Evolutionary conservation across 345 rosid genomes (phyloP), one percentile per base, ranked within the genome.

Genomic region (Sisymbrium altissimum): DNA sequence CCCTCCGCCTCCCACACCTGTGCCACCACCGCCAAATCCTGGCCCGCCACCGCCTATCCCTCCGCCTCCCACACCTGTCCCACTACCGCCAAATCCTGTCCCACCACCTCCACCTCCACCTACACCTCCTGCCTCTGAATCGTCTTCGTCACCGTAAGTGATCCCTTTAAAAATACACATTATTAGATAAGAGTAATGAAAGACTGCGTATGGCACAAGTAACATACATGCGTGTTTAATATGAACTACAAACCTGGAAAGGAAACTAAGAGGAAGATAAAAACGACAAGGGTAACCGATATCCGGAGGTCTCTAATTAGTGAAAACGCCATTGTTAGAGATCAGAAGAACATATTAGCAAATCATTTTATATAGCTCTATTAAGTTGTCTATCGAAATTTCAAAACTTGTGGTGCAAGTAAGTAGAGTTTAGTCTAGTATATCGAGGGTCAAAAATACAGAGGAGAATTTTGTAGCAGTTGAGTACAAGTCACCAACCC

Each of bases 401-500:
- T 56, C 15, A 83, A 62, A 29, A 9, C 76, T 70, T 70, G 67
- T 70, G 6, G 15, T 70, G 54, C 72, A 76, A 64, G 80, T 75
- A 65, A 73, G 41, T 4, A 50, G 17, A 68, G 23, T 33, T n/a
- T 54, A 68, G 64, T 69, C 32, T 75, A 11, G 35, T 41, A 57
- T 70, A 32, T 59, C 23, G 63, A 64, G 23, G 33, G 48, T 50
- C 49, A 79, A 46, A 17, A 17, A 10, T 18, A 58, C 70, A 57
- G 21, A 69, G 25, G 44, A 33, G 71, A 80, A 80, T 69, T 49
- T 41, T 19, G 45, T 43, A 79, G 89, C 84, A 78, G 98, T 78
- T 88, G 85, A 82, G 74, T 69, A 84, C 79, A 83, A 83, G 86
- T 71, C 87, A 88, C 87, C 97, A 80, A 88, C 88, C 46, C 39